phyloP scores from a whole-genome alignment of 495 filamentous ascomycete species.

The Daldinia vernicosa region DNA sequence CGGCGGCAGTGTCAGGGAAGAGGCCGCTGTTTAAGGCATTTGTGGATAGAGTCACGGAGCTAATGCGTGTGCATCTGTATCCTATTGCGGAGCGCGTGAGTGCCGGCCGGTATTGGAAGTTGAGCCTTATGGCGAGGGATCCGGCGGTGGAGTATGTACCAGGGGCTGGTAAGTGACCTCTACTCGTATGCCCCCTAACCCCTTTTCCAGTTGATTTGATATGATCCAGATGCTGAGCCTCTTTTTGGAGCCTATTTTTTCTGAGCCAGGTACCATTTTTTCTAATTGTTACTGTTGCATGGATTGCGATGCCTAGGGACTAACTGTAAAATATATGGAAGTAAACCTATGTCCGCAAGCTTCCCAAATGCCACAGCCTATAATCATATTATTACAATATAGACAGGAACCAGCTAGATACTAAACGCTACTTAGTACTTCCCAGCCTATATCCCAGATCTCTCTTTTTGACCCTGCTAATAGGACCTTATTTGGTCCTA shows the following conservation, averaged over 20 bases:
- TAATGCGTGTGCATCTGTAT: slow-evolving; percentile 4
- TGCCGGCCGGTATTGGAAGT: slow-evolving; percentile 23
- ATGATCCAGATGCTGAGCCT: neutral
- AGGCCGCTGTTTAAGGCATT: slow-evolving; percentile 14
- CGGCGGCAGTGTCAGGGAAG: neutral
- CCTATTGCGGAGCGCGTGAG: slow-evolving; percentile 20
- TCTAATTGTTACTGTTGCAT: too few relatives aligned
- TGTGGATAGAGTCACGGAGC: neutral
- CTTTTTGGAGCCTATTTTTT: neutral
- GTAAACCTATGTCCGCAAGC: neutral
- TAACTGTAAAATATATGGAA: neutral
- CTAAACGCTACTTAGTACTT: neutral
- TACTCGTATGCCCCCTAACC: neutral
- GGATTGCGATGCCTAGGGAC: too few relatives aligned
- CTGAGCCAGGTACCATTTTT: too few relatives aligned
- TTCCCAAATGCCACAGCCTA: neutral
- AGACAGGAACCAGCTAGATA: neutral
- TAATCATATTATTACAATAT: neutral
- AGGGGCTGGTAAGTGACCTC: slow-evolving; percentile 19
- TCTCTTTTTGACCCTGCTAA: neutral
- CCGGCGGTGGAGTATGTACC: slow-evolving; percentile 28
- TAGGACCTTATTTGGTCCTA: neutral
- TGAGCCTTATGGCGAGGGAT: slow-evolving; percentile 40
- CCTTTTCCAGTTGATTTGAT: neutral
- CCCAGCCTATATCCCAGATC: neutral